These are phyloP conservation scores for Camellia granthamiana DNA, from an alignment of 148 eudicot species.

Conservation along the genomic window DNA sequence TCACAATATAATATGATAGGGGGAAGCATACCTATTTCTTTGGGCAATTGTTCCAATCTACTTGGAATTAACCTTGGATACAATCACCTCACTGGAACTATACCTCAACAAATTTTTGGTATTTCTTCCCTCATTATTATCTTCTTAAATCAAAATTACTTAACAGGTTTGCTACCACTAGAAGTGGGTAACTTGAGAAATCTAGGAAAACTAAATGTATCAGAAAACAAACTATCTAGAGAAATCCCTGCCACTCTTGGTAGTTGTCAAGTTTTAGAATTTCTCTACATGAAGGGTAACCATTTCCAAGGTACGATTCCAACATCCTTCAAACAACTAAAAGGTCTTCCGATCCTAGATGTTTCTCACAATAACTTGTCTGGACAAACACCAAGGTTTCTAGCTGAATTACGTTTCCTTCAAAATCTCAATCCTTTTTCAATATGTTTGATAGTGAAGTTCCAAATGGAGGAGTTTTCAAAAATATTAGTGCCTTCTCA, in stretches of 20 bases:
- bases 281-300: conserved; percentile 7
- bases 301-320: conserved; percentile 23
- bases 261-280: conserved; percentile 1
- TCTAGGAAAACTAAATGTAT: not conserved
- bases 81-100: not conserved
- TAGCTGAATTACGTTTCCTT: not conserved
- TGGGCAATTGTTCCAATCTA: not conserved
- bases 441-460: conserved; percentile 22
- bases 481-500: conserved; percentile 7
- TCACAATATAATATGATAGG: not conserved
- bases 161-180: conserved; percentile 10
- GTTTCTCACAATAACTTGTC: conserved; percentile 20
- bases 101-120: not conserved
- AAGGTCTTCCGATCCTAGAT: conserved; percentile 9
- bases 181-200: conserved; percentile 12
- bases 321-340: not conserved
- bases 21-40: conserved; percentile 12
- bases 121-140: not conserved
- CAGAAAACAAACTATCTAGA: conserved; percentile 16
- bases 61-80: not conserved
- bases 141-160: not conserved
- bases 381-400: conserved; percentile 16
- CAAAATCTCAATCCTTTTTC: conserved; percentile 5
- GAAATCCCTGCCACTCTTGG: conserved; percentile 9
- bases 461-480: conserved; percentile 18